Evolutionary conservation across 2,329 filamentous ascomycete species (phyloP).

Genomic region (Trichoderma cornu-damae): DNA sequence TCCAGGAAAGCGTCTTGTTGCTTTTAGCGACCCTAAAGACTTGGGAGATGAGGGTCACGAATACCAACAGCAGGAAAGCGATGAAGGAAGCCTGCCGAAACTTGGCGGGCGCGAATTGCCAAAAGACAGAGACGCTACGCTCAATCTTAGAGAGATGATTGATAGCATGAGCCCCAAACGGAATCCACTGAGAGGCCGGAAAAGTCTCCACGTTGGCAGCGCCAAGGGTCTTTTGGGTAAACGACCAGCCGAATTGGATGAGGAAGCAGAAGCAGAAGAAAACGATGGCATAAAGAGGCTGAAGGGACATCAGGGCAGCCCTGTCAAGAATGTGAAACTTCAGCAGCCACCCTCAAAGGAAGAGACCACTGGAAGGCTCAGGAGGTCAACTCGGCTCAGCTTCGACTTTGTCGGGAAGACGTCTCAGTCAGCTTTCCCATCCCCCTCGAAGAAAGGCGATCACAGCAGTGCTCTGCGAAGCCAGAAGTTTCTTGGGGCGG

Average conservation of each 20-base stretch:
- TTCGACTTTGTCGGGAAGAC: conserved; percentile 41
- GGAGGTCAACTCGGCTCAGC: conserved; percentile 45
- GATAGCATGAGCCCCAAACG: conserved; percentile 73
- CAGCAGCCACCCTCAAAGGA: conserved; percentile 64
- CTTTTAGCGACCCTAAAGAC: conserved; percentile 60
- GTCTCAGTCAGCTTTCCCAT: conserved; percentile 42
- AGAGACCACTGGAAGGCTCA: conserved; percentile 58
- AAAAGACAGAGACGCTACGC: conserved; percentile 57
- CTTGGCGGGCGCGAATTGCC: conserved; percentile 48
- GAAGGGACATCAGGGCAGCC: conserved; percentile 66
- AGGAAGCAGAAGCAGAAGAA: conserved; percentile 56
- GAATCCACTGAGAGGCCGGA: conserved; percentile 59
- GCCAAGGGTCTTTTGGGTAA: conserved; percentile 70
- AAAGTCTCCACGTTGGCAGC: conserved; percentile 71
- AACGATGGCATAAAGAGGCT: conserved; percentile 62
- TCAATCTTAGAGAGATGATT: conserved; percentile 72
- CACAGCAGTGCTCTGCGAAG: conserved; percentile 51
- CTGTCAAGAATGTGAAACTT: conserved; percentile 68
- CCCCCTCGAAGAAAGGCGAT: conserved; percentile 44
- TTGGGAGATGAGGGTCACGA: conserved; percentile 60
- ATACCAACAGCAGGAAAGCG: conserved; percentile 54
- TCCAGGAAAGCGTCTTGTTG: conserved; percentile 48
- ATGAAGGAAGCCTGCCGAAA: conserved; percentile 54
- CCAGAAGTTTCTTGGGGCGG: conserved; percentile 51
- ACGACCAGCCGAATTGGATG: conserved; percentile 65